Evolutionary conservation across 2,329 filamentous ascomycete species (phyloP).

Genomic region (Truncatella angustata): DNA sequence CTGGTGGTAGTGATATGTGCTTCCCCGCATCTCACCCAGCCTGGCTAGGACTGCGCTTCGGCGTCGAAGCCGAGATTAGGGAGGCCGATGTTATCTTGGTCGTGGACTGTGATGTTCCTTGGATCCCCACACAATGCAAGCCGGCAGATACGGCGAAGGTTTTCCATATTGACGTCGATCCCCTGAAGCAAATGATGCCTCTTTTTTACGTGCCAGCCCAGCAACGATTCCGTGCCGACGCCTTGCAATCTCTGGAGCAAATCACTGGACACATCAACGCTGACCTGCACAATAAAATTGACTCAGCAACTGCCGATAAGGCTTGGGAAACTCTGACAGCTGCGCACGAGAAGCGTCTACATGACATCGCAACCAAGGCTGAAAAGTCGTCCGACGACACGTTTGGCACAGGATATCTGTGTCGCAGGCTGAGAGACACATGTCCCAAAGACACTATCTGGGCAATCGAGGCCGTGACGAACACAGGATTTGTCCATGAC

Average conservation of each 20-base stretch:
- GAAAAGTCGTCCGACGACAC: constrained; percentile 60
- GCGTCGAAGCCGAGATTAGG: constrained; percentile 69
- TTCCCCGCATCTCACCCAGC: constrained; percentile 70
- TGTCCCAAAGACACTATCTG: constrained; percentile 60
- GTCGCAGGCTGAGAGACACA: constrained; percentile 30
- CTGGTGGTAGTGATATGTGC: constrained; percentile 77
- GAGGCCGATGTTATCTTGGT: constrained; percentile 83
- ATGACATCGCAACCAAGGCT: constrained; percentile 55
- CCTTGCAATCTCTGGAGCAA: constrained; percentile 64
- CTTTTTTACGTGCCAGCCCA: constrained; percentile 69
- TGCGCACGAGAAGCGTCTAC: constrained; percentile 57
- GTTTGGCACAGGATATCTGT: constrained; percentile 53
- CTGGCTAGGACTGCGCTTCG: constrained; percentile 71
- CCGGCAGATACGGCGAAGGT: constrained; percentile 52
- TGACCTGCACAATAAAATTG: constrained; percentile 38
- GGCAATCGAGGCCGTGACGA: constrained; percentile 73
- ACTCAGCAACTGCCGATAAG: constrained; percentile 31
- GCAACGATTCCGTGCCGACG: constrained; percentile 66
- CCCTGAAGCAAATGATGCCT: constrained; percentile 70
- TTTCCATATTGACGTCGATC: constrained; percentile 65
- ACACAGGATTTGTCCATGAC: constrained; percentile 64
- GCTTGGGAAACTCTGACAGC: constrained; percentile 56
- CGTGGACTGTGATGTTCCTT: constrained; percentile 87
- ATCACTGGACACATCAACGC: constrained; percentile 52
- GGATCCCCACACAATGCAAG: constrained; percentile 76